phyloP scores from a whole-genome alignment of 768 basidiomycete species.

The Phylloporus sp. region DNA sequence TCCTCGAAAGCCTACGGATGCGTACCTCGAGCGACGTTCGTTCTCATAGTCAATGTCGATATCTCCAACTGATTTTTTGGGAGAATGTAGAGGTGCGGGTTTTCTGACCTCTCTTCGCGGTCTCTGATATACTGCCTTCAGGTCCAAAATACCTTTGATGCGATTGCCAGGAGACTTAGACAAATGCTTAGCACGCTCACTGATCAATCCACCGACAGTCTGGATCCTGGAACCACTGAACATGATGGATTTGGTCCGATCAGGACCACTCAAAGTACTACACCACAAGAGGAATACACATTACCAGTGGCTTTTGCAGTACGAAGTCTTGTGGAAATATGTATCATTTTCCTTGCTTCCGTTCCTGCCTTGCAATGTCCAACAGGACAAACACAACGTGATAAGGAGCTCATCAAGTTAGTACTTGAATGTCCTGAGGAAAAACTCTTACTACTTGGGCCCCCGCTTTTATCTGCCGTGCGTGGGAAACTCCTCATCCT shows the following conservation, averaged over 20 bases:
- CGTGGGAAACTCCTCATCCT: slow-evolving; percentile 52
- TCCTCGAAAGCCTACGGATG: slow-evolving; percentile 36
- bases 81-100: slow-evolving; percentile 60
- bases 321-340: slow-evolving; percentile 43
- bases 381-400: slow-evolving; percentile 54
- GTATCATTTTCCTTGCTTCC: slow-evolving; percentile 54
- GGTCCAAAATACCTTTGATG: slow-evolving; percentile 48
- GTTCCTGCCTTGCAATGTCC: slow-evolving; percentile 60
- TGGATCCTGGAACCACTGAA: slow-evolving; percentile 35
- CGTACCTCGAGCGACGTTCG: slow-evolving; percentile 6
- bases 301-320: slow-evolving; percentile 25
- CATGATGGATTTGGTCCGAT: slow-evolving; percentile 57
- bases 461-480: slow-evolving; percentile 51
- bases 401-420: slow-evolving; percentile 54
- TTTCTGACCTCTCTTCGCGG: not conserved
- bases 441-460: slow-evolving; percentile 55
- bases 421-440: slow-evolving; percentile 45
- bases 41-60: slow-evolving; percentile 25
- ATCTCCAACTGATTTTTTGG: slow-evolving; percentile 60
- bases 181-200: slow-evolving; percentile 37
- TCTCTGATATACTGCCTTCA: slow-evolving; percentile 21
- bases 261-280: slow-evolving; percentile 34
- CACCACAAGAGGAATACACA: slow-evolving; percentile 28
- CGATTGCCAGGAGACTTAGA: slow-evolving; percentile 33
- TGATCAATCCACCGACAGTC: slow-evolving; percentile 15